Conservation (phyloP, 441 rosid species). For the Erodium texanum region DNA sequence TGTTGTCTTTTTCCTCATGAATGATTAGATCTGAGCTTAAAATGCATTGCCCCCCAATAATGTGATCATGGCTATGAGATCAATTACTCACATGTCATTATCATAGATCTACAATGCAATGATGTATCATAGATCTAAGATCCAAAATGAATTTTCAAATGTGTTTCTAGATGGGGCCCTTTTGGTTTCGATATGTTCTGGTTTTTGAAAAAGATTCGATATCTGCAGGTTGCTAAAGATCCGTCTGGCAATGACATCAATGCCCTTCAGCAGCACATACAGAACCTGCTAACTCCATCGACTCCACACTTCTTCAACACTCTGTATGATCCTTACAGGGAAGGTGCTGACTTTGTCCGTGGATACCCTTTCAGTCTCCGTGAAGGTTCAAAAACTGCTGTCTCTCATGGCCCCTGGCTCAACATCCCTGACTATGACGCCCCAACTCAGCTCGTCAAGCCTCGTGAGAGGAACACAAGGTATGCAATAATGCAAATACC, state of each 20-base stretch:
- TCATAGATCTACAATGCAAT: background rate
- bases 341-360: conserved; percentile 94
- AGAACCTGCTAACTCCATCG: conserved; percentile 73
- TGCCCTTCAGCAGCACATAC: conserved; percentile 88
- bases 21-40: background rate
- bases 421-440: conserved; percentile 96
- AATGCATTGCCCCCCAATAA: background rate
- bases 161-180: background rate
- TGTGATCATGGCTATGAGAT: background rate
- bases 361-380: conserved; percentile 95
- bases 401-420: conserved; percentile 95
- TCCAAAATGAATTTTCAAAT: background rate
- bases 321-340: conserved; percentile 77
- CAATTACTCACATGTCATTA: background rate
- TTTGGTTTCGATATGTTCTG: background rate
- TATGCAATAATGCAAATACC: too few relatives aligned
- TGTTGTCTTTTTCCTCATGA: background rate
- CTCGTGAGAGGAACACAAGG: conserved; percentile 85
- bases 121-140: background rate
- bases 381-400: conserved; percentile 85
- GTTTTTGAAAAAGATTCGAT: background rate
- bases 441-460: conserved; percentile 93
- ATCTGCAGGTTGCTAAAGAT: conserved; percentile 57
- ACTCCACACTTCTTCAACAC: conserved; percentile 92
- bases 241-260: conserved; percentile 75